Base-by-base conservation (phyloP, 2,329 filamentous ascomycete species). In the Coniochaeta sp. region DNA sequence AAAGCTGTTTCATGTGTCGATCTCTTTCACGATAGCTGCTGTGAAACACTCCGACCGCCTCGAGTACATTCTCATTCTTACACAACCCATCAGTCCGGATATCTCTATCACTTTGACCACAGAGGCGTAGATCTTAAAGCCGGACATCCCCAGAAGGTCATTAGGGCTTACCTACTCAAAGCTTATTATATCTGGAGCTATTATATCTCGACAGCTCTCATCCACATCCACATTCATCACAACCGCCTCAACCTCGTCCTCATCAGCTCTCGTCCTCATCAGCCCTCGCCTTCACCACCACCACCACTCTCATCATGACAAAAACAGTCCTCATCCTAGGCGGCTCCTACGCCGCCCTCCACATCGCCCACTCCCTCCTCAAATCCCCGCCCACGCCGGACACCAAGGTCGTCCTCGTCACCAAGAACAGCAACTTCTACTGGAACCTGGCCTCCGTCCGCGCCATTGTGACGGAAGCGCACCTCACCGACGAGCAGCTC, bases 381-480 rank as follows among this genome's bases (percentile, higher is more conserved):
- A 79, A 79, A 62, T 72, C 80, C 57, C 72, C 80, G 57, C 74
- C 69, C 8, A 62, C 72, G 35, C 65, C 71, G 50, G 72, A 78
- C 46, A 59, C 79, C 33, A 78, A 78, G 57, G 76, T 82, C 45
- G 69, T 82, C 46, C 70, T 82, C 14, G 71, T 82, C 42, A 77
- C 77, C 50, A 78, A 79, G 75, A 81, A 74, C 57, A 74, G 69
- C 55, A 77, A 82, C 58, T 77, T 82, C 57, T 82, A 74, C 68
- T 81, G 78, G 78, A 81, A 81, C 64, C 51, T 81, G 5, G 78
- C 77, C 24, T 72, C 79, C 1, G 73, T 80, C 40, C 76, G 79
- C 46, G 77, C 75, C 63, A 22, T 48, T 14, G 72, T 82, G 55
- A 65, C 82, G 45, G 77, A 78, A 3, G 74, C 70, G 32, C 55